Conservation (phyloP, 805 yeast species). For the Nakazawaea populi region DNA sequence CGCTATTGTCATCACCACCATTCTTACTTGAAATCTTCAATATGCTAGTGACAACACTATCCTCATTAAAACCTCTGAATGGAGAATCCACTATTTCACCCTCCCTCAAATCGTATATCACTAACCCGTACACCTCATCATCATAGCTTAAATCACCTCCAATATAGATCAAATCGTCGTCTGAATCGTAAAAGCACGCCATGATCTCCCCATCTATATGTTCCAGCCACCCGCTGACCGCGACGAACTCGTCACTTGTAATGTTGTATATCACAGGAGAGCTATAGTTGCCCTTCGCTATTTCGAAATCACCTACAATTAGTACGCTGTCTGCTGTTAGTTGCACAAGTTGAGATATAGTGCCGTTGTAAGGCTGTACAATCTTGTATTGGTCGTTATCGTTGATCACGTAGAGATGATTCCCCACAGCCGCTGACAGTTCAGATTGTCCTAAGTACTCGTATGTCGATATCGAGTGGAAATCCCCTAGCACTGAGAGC, state of each 20-base stretch:
- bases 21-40: conserved; percentile 26
- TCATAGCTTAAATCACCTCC: conserved; percentile 73
- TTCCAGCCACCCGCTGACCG: conserved; percentile 18
- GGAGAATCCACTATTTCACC: conserved; percentile 42
- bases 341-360: background rate
- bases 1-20: conserved; percentile 24
- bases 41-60: conserved; percentile 59
- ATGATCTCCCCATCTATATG: conserved; percentile 32
- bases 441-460: conserved; percentile 7
- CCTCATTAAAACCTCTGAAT: conserved; percentile 70
- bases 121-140: conserved; percentile 45
- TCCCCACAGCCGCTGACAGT: background rate
- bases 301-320: conserved; percentile 3
- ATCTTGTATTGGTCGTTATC: conserved; percentile 1
- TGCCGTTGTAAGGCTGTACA: conserved; percentile 3
- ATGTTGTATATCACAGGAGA: conserved; percentile 7
- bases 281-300: background rate
- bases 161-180: conserved; percentile 49
- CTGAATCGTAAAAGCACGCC: conserved; percentile 42
- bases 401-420: conserved; percentile 1
- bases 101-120: conserved; percentile 51
- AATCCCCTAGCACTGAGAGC: conserved; percentile 8
- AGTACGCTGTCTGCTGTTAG: background rate
- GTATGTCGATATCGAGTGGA: conserved; percentile 8
- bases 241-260: background rate